phyloP scores from a whole-genome alignment of 495 filamentous ascomycete species.

The Neurospora sp. region DNA sequence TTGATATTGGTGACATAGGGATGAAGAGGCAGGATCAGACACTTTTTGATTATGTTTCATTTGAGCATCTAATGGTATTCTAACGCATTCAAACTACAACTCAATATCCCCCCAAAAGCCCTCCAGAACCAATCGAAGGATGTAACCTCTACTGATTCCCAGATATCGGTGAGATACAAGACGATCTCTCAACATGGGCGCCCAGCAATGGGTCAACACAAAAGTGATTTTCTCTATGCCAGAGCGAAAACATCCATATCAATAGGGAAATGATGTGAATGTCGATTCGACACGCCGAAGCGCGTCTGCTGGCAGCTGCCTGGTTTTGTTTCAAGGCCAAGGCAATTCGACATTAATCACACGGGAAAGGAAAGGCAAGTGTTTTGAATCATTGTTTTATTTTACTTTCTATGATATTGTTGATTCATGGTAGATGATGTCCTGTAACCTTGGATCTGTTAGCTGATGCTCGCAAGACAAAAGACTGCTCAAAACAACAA shows the following conservation, averaged over 20 bases:
- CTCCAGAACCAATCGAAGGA: not conserved
- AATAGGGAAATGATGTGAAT: not conserved
- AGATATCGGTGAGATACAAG: not conserved
- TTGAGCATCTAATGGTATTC: no score
- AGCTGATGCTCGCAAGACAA: conserved; percentile 1
- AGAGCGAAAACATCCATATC: not conserved
- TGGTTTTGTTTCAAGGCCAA: not conserved
- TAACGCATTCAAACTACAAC: no score
- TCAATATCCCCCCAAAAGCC: not conserved
- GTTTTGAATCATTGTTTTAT: not conserved
- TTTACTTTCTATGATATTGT: not conserved
- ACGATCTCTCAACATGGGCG: not conserved
- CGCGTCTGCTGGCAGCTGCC: not conserved
- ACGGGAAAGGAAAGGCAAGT: not conserved
- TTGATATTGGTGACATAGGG: not conserved
- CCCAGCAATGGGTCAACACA: not conserved
- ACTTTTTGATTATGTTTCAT: not conserved
- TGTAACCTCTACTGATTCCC: not conserved
- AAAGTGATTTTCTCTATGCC: not conserved
- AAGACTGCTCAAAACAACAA: conserved; percentile 3
- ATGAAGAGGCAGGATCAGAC: not conserved
- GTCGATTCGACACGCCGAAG: not conserved
- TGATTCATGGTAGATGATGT: not conserved
- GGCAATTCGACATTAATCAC: not conserved
- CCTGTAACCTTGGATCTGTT: conserved; percentile 11